Conservation (phyloP, 805 yeast genomes). For the Teunomyces atbi region DNA sequence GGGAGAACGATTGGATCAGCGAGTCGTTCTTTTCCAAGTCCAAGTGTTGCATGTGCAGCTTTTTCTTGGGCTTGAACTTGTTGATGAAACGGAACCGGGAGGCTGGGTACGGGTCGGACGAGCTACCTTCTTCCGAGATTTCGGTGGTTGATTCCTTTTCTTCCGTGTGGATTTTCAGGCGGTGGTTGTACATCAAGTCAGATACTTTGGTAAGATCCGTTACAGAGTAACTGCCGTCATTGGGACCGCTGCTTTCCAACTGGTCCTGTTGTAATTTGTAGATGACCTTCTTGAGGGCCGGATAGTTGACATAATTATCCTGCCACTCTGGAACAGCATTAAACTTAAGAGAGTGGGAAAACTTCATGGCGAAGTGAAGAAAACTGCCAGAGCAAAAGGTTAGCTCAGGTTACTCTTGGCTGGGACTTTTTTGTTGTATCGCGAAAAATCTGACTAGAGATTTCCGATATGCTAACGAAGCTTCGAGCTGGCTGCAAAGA, state of each 20-base stretch:
- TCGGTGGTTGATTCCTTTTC: background rate
- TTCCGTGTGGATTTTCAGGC: background rate
- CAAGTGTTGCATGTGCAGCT: conserved; percentile 5
- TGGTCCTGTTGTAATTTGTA: conserved; percentile 51
- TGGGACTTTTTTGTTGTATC: background rate
- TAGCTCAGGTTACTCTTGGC: background rate
- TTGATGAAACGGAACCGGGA: conserved; percentile 16
- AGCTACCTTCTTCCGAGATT: conserved; percentile 1
- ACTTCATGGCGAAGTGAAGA: conserved; percentile 37
- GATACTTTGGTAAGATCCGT: conserved; percentile 24
- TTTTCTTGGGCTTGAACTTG: conserved; percentile 14
- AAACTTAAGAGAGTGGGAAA: conserved; percentile 48
- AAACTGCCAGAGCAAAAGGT: background rate
- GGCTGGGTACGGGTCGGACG: conserved; percentile 6
- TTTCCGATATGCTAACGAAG: background rate
- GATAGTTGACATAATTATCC: conserved; percentile 44
- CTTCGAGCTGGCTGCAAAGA: conserved; percentile 2
- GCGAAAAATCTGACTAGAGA: background rate
- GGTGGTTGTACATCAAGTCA: conserved; percentile 22
- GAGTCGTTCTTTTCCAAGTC: conserved; percentile 8
- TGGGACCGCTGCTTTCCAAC: conserved; percentile 20
- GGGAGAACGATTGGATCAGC: conserved; percentile 12
- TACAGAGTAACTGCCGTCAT: conserved; percentile 20
- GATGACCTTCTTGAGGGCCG: conserved; percentile 53
- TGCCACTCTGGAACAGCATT: conserved; percentile 57